A percentile compares a stretch with the other conserved stretches of the same genome.
phyloP scores from a whole-genome alignment of 83 land plant genomes.

The Larix sibirica region DNA sequence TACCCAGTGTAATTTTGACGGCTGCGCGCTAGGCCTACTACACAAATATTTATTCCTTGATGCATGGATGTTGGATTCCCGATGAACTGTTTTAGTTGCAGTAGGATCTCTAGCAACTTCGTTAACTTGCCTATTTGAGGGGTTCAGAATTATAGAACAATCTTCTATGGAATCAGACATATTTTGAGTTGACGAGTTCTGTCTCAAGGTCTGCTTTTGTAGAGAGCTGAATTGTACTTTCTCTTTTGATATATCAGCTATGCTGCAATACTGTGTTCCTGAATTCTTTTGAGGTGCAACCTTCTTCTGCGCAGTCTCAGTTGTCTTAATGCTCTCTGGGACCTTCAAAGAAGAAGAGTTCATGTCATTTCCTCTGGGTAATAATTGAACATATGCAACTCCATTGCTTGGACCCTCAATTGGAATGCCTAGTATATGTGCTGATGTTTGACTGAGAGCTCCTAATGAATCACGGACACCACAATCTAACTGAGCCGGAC shows the following conservation, averaged over 20 bases:
- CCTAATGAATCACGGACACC: background rate
- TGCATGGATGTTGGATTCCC: background rate
- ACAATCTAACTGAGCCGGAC: background rate
- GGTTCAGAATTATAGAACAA: background rate
- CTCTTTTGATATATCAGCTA: background rate
- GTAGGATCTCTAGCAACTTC: background rate
- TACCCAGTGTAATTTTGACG: background rate
- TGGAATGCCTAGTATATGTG: background rate
- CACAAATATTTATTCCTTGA: background rate
- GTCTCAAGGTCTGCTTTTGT: constrained; percentile 2
- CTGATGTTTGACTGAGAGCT: background rate
- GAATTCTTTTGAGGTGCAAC: background rate
- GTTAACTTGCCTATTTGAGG: background rate
- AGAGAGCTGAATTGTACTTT: background rate
- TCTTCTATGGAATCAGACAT: background rate
- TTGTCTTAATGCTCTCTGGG: background rate
- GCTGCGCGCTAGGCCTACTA: background rate
- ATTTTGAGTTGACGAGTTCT: background rate
- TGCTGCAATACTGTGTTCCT: background rate
- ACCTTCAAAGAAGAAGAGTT: background rate
- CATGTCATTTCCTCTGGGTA: background rate
- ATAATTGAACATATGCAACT: background rate
- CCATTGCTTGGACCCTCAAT: background rate
- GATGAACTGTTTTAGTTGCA: background rate
- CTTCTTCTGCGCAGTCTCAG: background rate